Base-by-base conservation (phyloP, 768 basidiomycete genomes). In the Xerocomellus dryophilus region DNA sequence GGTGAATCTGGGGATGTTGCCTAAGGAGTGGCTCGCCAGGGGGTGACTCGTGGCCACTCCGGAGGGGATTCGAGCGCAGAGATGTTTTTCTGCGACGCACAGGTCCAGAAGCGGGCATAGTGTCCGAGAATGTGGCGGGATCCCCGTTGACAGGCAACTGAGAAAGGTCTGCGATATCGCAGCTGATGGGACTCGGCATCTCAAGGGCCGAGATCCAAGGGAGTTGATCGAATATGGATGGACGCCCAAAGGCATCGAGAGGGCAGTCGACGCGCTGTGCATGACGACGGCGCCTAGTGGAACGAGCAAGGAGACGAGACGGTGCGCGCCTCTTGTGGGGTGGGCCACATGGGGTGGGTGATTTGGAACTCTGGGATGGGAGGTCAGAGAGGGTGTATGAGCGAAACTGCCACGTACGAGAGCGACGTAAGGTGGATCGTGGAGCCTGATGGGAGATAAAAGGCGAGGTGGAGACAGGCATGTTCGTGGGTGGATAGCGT, bases 131-230 rank as follows among this genome's bases (percentile, higher is more conserved):
- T 50, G 60, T 3, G 27, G 47, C 47, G 38, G 59, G 54, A 50
- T 65, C 59, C 51, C 67, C 68, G 17, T 62, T 53, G 50, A 69
- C 57, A 23, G 75, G 74, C n/a, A 85, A 62, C 56, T 83, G 80
- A 2, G 85, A 86, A 41, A 86, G 78, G 70, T 87, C 85, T 50
- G 85, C 84, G 55, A 85, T 79, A 61, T 86, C 82, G 64, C 75
- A 76, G 61, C 75, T 72, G 61, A 73, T 51, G 48, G 78, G 74
- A 14, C 78, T 73, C 7, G 78, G 56, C 47, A 70, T 54, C 47
- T 87, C 81, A 46, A 87, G 71, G 8, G 80, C 75, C 23, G 83
- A 75, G 48, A 85, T 83, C 85, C 86, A 88, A 5, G 86, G 83
- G 10, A 88, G 77, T 25, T 76, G 73, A 71, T 88, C 86, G 64